Conservation (phyloP, 2,329 filamentous ascomycete genomes). For the Metarhizium guizhouense region DNA sequence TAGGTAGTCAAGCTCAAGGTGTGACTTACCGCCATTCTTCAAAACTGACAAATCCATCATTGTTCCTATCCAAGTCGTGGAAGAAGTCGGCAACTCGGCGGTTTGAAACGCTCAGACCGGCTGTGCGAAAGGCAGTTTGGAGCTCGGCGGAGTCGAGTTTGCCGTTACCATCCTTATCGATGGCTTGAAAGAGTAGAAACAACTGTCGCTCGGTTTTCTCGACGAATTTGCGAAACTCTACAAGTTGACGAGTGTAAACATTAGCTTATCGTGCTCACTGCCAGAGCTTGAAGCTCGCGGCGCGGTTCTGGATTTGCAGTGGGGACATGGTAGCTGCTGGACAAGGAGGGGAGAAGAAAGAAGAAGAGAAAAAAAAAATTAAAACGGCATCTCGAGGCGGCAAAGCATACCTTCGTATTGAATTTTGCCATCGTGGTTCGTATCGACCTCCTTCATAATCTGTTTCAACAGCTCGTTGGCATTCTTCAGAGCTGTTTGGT, state of each 20-base stretch:
- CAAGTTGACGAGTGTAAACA: neutral
- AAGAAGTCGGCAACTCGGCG: constrained; percentile 81
- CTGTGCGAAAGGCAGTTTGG: constrained; percentile 63
- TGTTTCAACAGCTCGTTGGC: constrained; percentile 76
- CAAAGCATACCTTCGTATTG: constrained; percentile 70
- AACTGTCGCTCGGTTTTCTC: constrained; percentile 80
- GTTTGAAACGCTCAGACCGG: constrained; percentile 70
- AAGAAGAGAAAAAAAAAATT: neutral
- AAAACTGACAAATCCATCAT: constrained; percentile 81
- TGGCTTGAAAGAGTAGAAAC: constrained; percentile 70
- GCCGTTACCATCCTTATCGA: constrained; percentile 79
- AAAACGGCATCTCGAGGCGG: neutral
- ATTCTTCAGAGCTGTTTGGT: constrained; percentile 64
- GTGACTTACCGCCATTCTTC: constrained; percentile 89
- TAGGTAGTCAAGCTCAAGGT: too few relatives aligned
- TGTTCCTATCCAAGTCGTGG: constrained; percentile 77
- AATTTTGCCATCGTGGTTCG: constrained; percentile 79
- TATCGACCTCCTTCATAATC: constrained; percentile 76
- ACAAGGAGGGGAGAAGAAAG: neutral
- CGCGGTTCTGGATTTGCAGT: neutral
- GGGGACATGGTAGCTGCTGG: neutral
- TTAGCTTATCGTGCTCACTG: neutral
- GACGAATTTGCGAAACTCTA: constrained; percentile 87
- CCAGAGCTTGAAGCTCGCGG: neutral
- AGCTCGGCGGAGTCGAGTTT: constrained; percentile 83